A percentile compares a stretch with the other conserved stretches of the same genome.
Conservation (phyloP, 306 rosid species). For the Lithocarpus polystachyus region DNA sequence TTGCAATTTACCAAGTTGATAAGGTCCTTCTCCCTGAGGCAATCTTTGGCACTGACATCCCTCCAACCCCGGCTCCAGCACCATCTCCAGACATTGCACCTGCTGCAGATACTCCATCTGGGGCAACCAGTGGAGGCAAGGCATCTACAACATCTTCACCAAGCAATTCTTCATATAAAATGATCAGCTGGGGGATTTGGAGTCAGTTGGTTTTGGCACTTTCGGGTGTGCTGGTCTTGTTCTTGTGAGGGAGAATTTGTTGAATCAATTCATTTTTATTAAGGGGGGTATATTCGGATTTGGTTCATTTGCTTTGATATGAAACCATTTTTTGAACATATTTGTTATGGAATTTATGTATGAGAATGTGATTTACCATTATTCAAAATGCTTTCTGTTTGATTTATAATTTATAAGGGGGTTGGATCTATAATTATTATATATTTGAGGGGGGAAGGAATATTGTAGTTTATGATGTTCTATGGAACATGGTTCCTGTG, state of each 20-base stretch:
- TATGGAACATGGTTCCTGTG: no score
- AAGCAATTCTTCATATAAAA: conserved; percentile 47
- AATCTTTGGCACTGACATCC: conserved; percentile 79
- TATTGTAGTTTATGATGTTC: no score
- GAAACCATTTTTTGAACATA: conserved; percentile 66
- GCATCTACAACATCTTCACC: conserved; percentile 55
- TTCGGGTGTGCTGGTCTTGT: conserved; percentile 43
- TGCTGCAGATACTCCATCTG: conserved; percentile 67
- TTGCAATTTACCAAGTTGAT: conserved; percentile 77
- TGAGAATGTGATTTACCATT: conserved; percentile 35
- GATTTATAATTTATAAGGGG: background rate
- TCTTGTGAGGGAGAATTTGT: conserved; percentile 42
- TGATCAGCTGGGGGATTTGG: conserved; percentile 48
- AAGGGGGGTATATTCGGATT: conserved; percentile 44
- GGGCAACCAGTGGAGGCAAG: conserved; percentile 21
- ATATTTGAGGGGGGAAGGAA: no score
- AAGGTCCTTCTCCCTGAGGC: conserved; percentile 82
- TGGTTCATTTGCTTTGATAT: conserved; percentile 47
- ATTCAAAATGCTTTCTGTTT: background rate
- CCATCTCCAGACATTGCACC: conserved; percentile 73
- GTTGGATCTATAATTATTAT: no score
- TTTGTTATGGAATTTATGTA: conserved; percentile 47
- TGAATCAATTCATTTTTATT: conserved; percentile 38
- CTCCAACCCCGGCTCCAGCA: conserved; percentile 81
- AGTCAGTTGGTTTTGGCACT: conserved; percentile 53